Evolutionary conservation across 495 filamentous ascomycete genomes (phyloP), one percentile per base, ranked within the genome.

Genomic region (Penicillium herquei): DNA sequence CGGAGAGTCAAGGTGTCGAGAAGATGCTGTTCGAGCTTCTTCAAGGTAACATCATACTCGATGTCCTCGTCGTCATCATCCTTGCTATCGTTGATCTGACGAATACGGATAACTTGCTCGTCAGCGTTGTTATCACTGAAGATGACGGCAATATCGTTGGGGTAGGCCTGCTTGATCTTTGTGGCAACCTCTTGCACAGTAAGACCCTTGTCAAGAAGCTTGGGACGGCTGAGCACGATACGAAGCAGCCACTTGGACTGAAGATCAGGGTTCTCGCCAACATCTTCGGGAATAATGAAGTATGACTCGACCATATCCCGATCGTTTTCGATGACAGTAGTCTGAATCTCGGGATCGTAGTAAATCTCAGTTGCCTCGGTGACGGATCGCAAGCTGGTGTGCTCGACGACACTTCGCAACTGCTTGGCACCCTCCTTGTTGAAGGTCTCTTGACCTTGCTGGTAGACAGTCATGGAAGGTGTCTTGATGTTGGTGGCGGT

Each of bases 81-180:
- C 54, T 84, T 84, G 50, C 85, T 77, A 40, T 83, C 78, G 32
- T 81, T 73, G 56, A 95, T 84, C 63, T 95, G 87, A 50, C 94
- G 90, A 43, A 97, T 87, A 69, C 94, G 93, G 57, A 99, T 89
- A 47, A 97, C 87, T 67, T 95, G 92, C 65, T 96, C 84, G 55
- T 96, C 93, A 30, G 92, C 93, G 69, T 99, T 99, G 75, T 97
- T 92, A 64, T 99, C 94, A 69, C 90, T 95, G 79, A 96, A 97
- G 42, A 99, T 91, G 39, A 98, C 86, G 10, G 91, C 91, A 54
- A 96, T 77, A 70, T 97, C 91, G 44, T 82, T 84, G n/a, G 83
- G 82, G 65, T 95, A 98, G 31, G 87, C 85, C 51, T 90, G 83
- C 71, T 95, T 95, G 72, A 98, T 90, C 68, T 84, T 85, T 33